Percentiles rank a stretch among this genome's conserved stretches.
Evolutionary conservation across 2,329 filamentous ascomycete species (phyloP).

Genomic region (Ustulina deusta): DNA sequence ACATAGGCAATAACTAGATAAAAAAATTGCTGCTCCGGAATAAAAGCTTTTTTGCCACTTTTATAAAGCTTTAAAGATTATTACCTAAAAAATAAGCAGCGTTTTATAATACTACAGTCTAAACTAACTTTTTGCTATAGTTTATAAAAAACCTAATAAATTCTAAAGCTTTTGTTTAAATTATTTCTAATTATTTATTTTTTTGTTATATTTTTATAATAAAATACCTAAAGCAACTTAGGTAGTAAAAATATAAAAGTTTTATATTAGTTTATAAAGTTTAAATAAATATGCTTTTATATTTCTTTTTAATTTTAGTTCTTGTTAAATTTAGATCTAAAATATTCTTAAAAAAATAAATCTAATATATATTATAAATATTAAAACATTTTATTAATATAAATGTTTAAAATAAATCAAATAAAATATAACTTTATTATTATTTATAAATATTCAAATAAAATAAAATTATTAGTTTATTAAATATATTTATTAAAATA

Average conservation of each 20-base stretch:
- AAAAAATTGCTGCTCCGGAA: slow-evolving; percentile 1
- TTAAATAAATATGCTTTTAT: not conserved
- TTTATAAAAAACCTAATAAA: not conserved
- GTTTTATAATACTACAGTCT: not conserved
- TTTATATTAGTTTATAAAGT: too few relatives aligned
- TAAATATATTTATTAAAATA: not conserved
- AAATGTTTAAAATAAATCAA: not conserved
- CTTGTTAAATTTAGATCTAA: not conserved
- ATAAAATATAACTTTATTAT: not conserved
- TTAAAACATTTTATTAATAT: not conserved
- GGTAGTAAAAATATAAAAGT: not conserved
- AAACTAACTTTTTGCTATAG: too few relatives aligned
- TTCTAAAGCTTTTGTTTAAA: not conserved
- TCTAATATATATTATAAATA: not conserved
- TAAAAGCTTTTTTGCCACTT: not conserved
- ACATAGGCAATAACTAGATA: not conserved
- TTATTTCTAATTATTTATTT: not conserved
- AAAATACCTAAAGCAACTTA: not conserved
- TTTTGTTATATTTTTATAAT: not conserved
- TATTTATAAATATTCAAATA: not conserved
- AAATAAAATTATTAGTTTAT: not conserved
- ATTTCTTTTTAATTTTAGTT: not conserved
- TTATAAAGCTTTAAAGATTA: not conserved
- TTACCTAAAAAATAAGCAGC: not conserved
- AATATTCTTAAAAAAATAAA: not conserved